Evolutionary conservation across 139 green algal genomes (phyloP), one percentile per base, ranked within the genome.

Genomic region (Coccomyxa sp.): DNA sequence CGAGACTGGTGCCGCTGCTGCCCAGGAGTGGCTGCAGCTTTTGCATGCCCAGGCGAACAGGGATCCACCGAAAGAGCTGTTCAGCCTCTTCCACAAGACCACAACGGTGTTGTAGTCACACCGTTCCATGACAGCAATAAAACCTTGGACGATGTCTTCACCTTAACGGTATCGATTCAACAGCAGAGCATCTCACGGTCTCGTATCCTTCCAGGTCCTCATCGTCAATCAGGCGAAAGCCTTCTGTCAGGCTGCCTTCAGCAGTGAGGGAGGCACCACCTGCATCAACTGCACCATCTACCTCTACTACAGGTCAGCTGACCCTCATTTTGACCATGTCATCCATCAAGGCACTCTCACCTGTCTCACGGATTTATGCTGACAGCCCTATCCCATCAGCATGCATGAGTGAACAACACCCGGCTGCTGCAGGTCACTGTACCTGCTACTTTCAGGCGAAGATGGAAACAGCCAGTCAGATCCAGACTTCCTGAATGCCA

Each of bases 151-250:
- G n/a, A n/a, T n/a, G n/a, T n/a, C n/a, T n/a, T n/a, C n/a, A n/a
- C n/a, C n/a, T n/a, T n/a, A n/a, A n/a, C n/a, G n/a, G n/a, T n/a
- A n/a, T n/a, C n/a, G n/a, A n/a, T n/a, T n/a, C n/a, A n/a, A n/a
- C n/a, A n/a, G n/a, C n/a, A 73, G 29, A 34, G 22, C 68, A 18
- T 73, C 68, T 24, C 22, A 34, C 27, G 10, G 7, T n/a, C 31
- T 10, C 34, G 5, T 34, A 18, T 12, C 24, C 70, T 44, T 50
- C 14, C 73, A 77, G 73, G 39, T 55, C 16, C 73, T 24, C 39
- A 39, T 77, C 27, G 73, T 55, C 27, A 77, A 77, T 38, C 73
- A 68, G 73, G 39, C 73, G 24, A 68, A 64, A 14, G 44, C 50
- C 27, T 64, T 64, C 50, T 64, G 50, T 22, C 22, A 7, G 27